These are phyloP conservation scores for Fraxinus excelsior DNA, from an alignment of 257 asterid species.

Conservation along the genomic window DNA sequence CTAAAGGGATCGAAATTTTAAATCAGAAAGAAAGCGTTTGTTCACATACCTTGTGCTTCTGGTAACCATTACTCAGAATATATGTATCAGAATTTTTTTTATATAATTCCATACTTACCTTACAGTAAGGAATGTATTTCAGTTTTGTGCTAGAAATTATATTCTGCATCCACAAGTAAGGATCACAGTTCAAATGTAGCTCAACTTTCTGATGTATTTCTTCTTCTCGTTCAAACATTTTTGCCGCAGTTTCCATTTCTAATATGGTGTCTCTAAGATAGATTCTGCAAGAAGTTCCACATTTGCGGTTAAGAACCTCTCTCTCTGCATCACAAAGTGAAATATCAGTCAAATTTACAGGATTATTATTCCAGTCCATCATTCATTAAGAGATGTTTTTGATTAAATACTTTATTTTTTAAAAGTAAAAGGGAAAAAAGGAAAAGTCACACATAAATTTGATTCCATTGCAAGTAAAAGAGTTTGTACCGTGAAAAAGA, in stretches of 20 bases:
- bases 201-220: slow-evolving; percentile 29
- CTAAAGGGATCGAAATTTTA: neutral
- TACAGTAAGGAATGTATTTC: slow-evolving; percentile 36
- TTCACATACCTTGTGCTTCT: neutral
- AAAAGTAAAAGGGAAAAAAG: neutral
- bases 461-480: neutral
- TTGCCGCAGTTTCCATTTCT: slow-evolving; percentile 37
- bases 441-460: too few relatives aligned
- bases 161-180: slow-evolving; percentile 26
- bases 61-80: too few relatives aligned
- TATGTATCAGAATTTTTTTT: too few relatives aligned
- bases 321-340: slow-evolving; percentile 29
- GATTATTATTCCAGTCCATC: neutral
- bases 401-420: too few relatives aligned
- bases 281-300: slow-evolving; percentile 25
- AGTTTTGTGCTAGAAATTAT: slow-evolving; percentile 5
- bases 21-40: neutral
- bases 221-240: slow-evolving; percentile 34
- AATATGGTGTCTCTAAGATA: slow-evolving; percentile 26
- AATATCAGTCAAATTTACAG: neutral
- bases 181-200: slow-evolving; percentile 24
- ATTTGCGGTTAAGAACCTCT: slow-evolving; percentile 24
- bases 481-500: slow-evolving; percentile 45
- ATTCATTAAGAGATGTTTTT: too few relatives aligned
- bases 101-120: slow-evolving; percentile 13